These are phyloP conservation scores for Spiromastix sp. DNA, from an alignment of 2,329 filamentous ascomycete genomes.

Conservation along the genomic window DNA sequence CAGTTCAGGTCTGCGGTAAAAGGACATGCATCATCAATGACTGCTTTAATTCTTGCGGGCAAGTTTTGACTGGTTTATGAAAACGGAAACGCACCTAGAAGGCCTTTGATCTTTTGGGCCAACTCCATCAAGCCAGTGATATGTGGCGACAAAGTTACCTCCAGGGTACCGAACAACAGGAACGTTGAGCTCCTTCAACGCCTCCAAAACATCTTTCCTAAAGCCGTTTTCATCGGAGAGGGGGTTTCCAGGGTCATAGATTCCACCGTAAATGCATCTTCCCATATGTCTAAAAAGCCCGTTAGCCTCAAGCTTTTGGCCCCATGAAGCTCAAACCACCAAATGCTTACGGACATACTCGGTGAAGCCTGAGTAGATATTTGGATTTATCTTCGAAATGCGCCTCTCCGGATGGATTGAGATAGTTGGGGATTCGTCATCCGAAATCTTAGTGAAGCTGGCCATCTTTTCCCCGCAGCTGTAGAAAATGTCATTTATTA, in stretches of 20 bases:
- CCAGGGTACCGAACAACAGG: slow-evolving; percentile 74
- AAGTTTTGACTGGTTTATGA: neutral
- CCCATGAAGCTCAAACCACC: no score
- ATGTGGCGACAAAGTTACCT: slow-evolving; percentile 76
- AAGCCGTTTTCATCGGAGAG: slow-evolving; percentile 68
- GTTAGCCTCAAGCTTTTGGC: slow-evolving; percentile 1
- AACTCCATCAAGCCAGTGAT: slow-evolving; percentile 75
- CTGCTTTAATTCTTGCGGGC: neutral
- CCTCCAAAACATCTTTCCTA: slow-evolving; percentile 65
- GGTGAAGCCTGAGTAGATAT: slow-evolving; percentile 75
- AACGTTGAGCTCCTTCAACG: slow-evolving; percentile 61
- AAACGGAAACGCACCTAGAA: slow-evolving; percentile 28
- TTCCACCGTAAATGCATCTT: slow-evolving; percentile 76
- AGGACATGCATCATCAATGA: no score
- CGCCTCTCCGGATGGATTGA: slow-evolving; percentile 54
- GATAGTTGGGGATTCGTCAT: slow-evolving; percentile 53
- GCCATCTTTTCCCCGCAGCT: slow-evolving; percentile 44
- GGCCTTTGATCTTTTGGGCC: slow-evolving; percentile 63
- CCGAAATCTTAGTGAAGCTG: slow-evolving; percentile 58
- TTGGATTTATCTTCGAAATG: slow-evolving; percentile 64
- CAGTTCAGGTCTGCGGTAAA: slow-evolving; percentile 53
- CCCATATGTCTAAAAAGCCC: slow-evolving; percentile 61
- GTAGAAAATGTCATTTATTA: no score
- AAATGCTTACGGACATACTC: slow-evolving; percentile 46
- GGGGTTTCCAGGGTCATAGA: slow-evolving; percentile 66